phyloP scores from a whole-genome alignment of 2,329 filamentous ascomycete species.

The Ophidiomyces ophidiicola region DNA sequence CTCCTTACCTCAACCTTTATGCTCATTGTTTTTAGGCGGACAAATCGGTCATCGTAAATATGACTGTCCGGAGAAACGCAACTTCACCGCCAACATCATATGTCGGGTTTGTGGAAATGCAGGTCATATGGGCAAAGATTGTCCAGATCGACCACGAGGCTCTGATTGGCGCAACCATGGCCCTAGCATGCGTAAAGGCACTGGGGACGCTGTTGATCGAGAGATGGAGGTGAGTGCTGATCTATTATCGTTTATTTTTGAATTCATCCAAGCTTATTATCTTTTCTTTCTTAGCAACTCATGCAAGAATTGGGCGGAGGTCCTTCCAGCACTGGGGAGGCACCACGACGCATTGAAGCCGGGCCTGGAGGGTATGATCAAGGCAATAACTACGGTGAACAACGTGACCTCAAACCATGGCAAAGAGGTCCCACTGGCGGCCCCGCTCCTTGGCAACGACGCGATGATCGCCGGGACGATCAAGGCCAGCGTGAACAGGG shows the following conservation, averaged over 20 bases:
- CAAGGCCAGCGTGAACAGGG: conserved; percentile 21
- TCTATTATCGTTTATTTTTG: neutral
- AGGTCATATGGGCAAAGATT: conserved; percentile 96
- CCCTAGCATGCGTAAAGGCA: conserved; percentile 34
- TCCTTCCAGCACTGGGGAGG: conserved; percentile 43
- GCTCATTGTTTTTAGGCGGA: conserved; percentile 43
- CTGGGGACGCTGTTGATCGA: conserved; percentile 74
- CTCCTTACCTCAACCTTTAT: conserved; percentile 8
- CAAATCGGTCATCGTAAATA: conserved; percentile 99
- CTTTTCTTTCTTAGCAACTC: conserved; percentile 52
- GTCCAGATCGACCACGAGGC: conserved; percentile 84
- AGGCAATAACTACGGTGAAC: conserved; percentile 30
- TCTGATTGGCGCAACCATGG: conserved; percentile 81
- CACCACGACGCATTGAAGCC: conserved; percentile 74
- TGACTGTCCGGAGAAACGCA: conserved; percentile 93
- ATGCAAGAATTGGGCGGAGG: conserved; percentile 88
- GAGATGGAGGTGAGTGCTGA: conserved; percentile 74
- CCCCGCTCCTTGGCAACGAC: conserved; percentile 64
- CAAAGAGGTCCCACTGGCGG: conserved; percentile 67
- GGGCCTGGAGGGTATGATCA: conserved; percentile 55
- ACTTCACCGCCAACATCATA: conserved; percentile 98
- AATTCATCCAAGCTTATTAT: conserved; percentile 23
- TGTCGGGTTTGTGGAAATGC: conserved; percentile 96
- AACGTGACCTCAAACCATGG: conserved; percentile 64
- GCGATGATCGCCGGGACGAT: conserved; percentile 45